Conservation (phyloP, 306 rosid genomes). For the Castanea mollissima region DNA sequence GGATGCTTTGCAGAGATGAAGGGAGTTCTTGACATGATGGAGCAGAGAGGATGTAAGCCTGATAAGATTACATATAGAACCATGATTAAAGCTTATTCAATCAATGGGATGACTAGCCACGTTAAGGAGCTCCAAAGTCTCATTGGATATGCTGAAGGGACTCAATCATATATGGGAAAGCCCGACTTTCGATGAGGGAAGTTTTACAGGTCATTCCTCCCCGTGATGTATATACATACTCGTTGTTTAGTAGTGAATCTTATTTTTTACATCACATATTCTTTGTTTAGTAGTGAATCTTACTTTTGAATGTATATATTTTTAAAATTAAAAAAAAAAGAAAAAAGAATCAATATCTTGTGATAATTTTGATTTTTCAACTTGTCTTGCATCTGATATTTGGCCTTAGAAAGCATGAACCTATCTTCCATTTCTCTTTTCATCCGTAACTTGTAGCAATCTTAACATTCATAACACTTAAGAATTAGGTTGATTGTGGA, state of each 20-base stretch:
- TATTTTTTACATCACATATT: not conserved
- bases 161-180: constrained; percentile 39
- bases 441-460: not conserved
- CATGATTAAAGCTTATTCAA: constrained; percentile 79
- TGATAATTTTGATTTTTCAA: not conserved
- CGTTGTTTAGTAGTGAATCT: not conserved
- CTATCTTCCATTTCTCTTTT: not conserved
- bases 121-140: constrained; percentile 64
- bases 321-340: no score
- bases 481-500: not conserved
- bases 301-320: not conserved
- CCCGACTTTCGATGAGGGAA: constrained; percentile 61
- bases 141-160: constrained; percentile 39
- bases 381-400: not conserved
- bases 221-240: not conserved
- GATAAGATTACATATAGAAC: constrained; percentile 83
- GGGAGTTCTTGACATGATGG: constrained; percentile 73
- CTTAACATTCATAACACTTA: not conserved
- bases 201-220: not conserved
- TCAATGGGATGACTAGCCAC: constrained; percentile 65
- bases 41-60: constrained; percentile 70
- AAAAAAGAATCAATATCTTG: not conserved
- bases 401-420: not conserved
- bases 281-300: not conserved
- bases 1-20: constrained; percentile 76